Percentiles rank a stretch among this genome's conserved stretches.
phyloP scores from a whole-genome alignment of 352 stramenopile species.

The Phytophthora meadii region DNA sequence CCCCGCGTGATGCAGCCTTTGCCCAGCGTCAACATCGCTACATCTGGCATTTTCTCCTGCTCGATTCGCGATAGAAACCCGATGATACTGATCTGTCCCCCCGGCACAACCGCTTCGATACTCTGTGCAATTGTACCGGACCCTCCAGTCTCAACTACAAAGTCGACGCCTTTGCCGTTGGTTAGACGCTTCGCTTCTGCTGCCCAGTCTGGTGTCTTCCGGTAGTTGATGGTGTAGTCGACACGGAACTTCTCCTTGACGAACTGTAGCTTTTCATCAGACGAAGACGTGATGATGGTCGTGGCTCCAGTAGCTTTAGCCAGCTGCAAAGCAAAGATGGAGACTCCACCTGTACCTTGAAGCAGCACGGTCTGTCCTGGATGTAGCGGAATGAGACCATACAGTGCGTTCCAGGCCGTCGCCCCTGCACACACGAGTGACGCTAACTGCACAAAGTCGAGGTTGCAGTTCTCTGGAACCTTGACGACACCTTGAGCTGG shows the following conservation, averaged over 20 bases:
- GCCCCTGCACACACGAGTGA: slow-evolving; percentile 28
- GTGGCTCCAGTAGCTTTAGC: slow-evolving; percentile 35
- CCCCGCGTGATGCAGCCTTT: slow-evolving; percentile 34
- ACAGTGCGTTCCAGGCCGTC: slow-evolving; percentile 39
- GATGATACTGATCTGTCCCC: slow-evolving; percentile 33
- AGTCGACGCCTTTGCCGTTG: slow-evolving; percentile 27
- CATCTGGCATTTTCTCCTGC: slow-evolving; percentile 35
- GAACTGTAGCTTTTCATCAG: slow-evolving; percentile 28
- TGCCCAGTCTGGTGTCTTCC: slow-evolving; percentile 33
- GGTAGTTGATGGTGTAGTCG: slow-evolving; percentile 40
- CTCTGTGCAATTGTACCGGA: slow-evolving; percentile 36
- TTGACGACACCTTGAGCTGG: slow-evolving; percentile 20
- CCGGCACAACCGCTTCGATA: slow-evolving; percentile 20
- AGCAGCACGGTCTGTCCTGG: slow-evolving; percentile 17
- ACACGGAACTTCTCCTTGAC: slow-evolving; percentile 29
- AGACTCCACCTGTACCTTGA: slow-evolving; percentile 24
- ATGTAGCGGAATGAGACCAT: slow-evolving; percentile 9
- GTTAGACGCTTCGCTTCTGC: slow-evolving; percentile 24
- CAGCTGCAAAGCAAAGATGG: slow-evolving; percentile 30
- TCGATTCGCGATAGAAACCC: slow-evolving; percentile 18
- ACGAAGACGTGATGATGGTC: slow-evolving; percentile 36
- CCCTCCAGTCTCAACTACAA: slow-evolving; percentile 37
- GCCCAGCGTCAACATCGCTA: slow-evolving; percentile 11
- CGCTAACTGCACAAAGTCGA: slow-evolving; percentile 31
- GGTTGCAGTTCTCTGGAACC: slow-evolving; percentile 18